phyloP scores from a whole-genome alignment of 495 filamentous ascomycete genomes.

The Podospora comata region DNA sequence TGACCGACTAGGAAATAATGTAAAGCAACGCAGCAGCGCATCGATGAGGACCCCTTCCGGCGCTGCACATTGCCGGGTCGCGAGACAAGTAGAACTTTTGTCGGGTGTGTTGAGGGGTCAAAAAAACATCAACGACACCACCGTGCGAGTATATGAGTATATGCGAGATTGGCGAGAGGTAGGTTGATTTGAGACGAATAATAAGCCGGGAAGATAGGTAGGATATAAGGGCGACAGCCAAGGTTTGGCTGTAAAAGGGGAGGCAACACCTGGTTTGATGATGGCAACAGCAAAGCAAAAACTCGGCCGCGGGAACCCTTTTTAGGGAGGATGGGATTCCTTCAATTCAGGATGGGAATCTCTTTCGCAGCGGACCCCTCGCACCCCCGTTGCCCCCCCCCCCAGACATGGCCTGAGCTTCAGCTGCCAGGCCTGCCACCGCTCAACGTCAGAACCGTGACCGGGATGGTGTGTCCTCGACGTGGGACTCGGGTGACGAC shows the following conservation, averaged over 20 bases:
- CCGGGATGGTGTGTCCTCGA: conserved; percentile 2
- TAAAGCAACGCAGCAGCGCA: neutral
- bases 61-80: conserved; percentile 7
- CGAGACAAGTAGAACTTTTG: neutral
- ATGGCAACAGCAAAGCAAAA: neutral
- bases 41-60: conserved; percentile 6
- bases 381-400: neutral
- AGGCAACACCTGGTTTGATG: conserved; percentile 3
- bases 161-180: neutral
- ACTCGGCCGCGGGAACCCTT: conserved; percentile 2
- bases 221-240: too few species aligned
- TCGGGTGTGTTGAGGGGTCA: neutral
- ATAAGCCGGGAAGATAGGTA: neutral
- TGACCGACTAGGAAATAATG: conserved; percentile 8
- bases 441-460: conserved; percentile 5
- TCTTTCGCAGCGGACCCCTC: conserved; percentile 3
- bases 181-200: neutral
- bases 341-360: conserved; percentile 32
- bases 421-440: neutral
- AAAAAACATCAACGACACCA: conserved; percentile 5
- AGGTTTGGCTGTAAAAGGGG: too few species aligned
- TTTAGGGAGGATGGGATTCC: conserved; percentile 22
- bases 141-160: neutral
- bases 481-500: neutral
- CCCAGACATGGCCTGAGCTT: conserved; percentile 5